phyloP scores from a whole-genome alignment of 1,284 basidiomycete genomes.

The Rhodotorula sp. region DNA sequence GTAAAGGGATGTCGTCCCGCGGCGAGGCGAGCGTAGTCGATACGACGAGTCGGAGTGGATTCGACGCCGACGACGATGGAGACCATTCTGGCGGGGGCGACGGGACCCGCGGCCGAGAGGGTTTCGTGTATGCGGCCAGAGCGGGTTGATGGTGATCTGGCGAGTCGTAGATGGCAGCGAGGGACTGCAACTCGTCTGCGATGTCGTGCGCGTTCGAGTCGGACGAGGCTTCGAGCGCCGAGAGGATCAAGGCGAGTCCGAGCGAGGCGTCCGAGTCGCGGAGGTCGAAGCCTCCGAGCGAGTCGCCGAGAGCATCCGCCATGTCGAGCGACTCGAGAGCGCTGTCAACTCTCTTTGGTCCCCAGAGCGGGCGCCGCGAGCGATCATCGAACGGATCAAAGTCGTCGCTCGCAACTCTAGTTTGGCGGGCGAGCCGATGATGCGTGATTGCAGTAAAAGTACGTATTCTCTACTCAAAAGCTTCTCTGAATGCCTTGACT shows the following conservation, averaged over 20 bases:
- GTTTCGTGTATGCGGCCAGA: slow-evolving; percentile 7
- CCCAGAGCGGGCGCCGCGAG: too few relatives aligned
- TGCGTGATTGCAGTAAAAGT: too few relatives aligned
- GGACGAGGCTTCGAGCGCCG: slow-evolving; percentile 12
- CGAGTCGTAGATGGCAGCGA: slow-evolving; percentile 31
- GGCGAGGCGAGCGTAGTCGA: slow-evolving; percentile 18
- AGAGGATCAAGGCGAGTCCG: slow-evolving; percentile 23
- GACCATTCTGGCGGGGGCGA: slow-evolving; percentile 12
- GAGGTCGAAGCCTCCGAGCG: slow-evolving; percentile 3
- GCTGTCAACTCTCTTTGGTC: too few relatives aligned
- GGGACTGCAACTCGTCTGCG: slow-evolving; percentile 29
- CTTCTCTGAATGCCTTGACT: too few relatives aligned
- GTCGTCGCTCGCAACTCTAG: too few relatives aligned
- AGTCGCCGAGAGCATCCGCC: neutral
- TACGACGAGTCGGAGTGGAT: slow-evolving; percentile 26
- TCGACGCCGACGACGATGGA: neutral
- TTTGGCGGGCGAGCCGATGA: too few relatives aligned
- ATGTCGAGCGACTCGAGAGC: neutral
- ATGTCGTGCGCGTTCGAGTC: slow-evolving; percentile 2
- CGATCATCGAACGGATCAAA: too few relatives aligned
- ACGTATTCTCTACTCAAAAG: too few relatives aligned
- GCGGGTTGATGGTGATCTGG: neutral
- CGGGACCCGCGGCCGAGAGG: neutral
- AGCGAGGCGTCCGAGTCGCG: slow-evolving; percentile 7
- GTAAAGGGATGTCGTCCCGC: slow-evolving; percentile 13